A percentile compares a stretch with the other conserved stretches of the same genome.
phyloP scores from a whole-genome alignment of 306 rosid species.

The Cicer arietinum region DNA sequence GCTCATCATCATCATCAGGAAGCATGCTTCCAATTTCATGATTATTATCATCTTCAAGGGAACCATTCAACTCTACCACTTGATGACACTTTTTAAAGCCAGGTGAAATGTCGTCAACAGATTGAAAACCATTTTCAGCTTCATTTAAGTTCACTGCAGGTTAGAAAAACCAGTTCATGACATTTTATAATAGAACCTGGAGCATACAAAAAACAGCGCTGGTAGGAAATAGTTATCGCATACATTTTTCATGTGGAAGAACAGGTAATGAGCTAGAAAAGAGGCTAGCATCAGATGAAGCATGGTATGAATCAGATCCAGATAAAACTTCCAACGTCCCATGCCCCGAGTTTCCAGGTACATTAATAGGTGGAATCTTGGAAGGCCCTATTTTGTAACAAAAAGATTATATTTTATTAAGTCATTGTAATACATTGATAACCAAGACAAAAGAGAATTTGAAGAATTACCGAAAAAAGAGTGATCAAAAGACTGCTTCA shows the following conservation, averaged over 20 bases:
- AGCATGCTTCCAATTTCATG: constrained; percentile 63
- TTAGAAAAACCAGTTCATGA: constrained; percentile 43
- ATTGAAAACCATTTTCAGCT: constrained; percentile 52
- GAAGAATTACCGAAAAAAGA: constrained; percentile 58
- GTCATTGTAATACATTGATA: neutral
- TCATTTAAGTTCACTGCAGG: constrained; percentile 73
- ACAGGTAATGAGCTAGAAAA: constrained; percentile 87
- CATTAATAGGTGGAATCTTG: constrained; percentile 54
- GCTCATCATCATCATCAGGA: constrained; percentile 82
- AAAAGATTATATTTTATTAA: constrained; percentile 26
- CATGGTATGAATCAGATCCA: constrained; percentile 60
- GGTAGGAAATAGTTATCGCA: constrained; percentile 34
- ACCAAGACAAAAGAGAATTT: constrained; percentile 22
- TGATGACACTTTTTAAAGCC: constrained; percentile 55
- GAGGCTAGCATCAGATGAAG: constrained; percentile 76
- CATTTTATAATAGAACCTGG: neutral
- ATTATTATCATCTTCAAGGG: constrained; percentile 57
- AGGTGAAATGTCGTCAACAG: constrained; percentile 60
- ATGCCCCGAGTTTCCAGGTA: constrained; percentile 51
- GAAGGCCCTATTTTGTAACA: constrained; percentile 54
- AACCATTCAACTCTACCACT: constrained; percentile 53
- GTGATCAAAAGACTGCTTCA: constrained; percentile 65
- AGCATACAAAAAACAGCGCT: constrained; percentile 27
- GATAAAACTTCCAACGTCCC: constrained; percentile 59
- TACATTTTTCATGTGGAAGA: constrained; percentile 78